Evolutionary conservation across 176 grass and related monocot species (phyloP), one percentile per base, ranked within the genome.

Genomic region (Puccinellia tenuiflora): DNA sequence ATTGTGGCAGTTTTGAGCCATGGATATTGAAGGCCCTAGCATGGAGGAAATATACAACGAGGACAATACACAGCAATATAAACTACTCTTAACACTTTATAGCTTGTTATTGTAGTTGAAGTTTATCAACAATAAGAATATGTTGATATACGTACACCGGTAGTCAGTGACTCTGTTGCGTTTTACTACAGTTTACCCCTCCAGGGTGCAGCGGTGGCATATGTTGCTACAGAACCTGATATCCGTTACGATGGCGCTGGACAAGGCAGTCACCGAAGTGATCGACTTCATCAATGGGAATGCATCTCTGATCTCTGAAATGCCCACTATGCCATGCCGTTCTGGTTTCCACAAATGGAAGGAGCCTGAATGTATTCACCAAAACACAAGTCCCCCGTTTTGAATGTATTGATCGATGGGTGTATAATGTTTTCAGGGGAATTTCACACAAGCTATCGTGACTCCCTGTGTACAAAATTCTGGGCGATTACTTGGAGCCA

Each of bases 191-290:
- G 7, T 21, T 79, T 48, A 25, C 28, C 65, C 52, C 86, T 67
- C 25, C 83, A 99, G 96, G 96, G 93, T 85, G 96, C 96, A 66
- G 89, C 96, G 0, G 93, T 99, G 43, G 93, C 89, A 33, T 99
- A 99, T 60, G 93, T 96, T 6, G 86, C 93, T 99, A 50, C 74
- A 90, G 45, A 96, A 99, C 63, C 77, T 99, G 57, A 29, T 94
- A 28, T 57, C 84, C 1, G 93, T 99, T 24, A 90, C 96, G 0
- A 86, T 90, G 1, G 91, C 89, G 37, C 79, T 99, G 12, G 89
- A 88, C 5, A 70, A 84, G 35, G 83, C 91, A 4, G 88, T 94
- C 20, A 69, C 89, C 3, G 13, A 81, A 83, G 86, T 96, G 35
- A 29, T 94, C 0, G 88, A 92, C 35, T 96, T 99, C 69, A 79